Evolutionary conservation across 2,329 filamentous ascomycete species (phyloP), one percentile per base, ranked within the genome.

Genomic region (Teratosphaeria pseudoeucalypti): DNA sequence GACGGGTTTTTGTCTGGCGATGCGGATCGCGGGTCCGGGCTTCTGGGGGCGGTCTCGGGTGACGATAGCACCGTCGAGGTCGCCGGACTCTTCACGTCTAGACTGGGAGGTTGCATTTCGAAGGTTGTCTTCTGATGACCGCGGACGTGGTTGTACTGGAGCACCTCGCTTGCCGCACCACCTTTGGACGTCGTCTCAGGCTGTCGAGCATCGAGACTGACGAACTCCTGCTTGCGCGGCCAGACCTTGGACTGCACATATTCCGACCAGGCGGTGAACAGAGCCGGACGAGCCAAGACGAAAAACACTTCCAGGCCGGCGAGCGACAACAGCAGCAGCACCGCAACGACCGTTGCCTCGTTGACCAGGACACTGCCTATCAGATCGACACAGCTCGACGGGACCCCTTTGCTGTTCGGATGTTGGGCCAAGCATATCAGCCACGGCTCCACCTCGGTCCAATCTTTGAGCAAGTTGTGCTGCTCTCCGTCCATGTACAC

Each of bases 251-350:
- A 73, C 26, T 76, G 74, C 61, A 84, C 75, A 55, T 92, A 75
- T 29, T 95, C 85, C 52, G 79, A 66, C 94, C 94, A 99, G 63
- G 88, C 94, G 2, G 79, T 82, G 58, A 95, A 78, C 86, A 97
- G 95, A n/a, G 88, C 87, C 72, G 83, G 85, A 57, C 92, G 87
- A 43, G 88, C 87, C 34, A 96, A 83, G 60, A 97, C 83, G 58
- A 96, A 74, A 60, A 95, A 81, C 56, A 88, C 84, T 85, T 92
- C 95, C 55, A 97, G 77, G 7, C 92, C 92, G 64, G 86, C 78
- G 77, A 95, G 85, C 23, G 88, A 86, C 6, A 99, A 79, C 56
- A 97, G 82, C 58, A 96, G 78, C 55, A 99, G 77, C 12, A 96
- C 87, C 1, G 92, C 89, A 47, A 88, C 82, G 9, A 96, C 82